These are phyloP conservation scores for Coffea canephora DNA, from an alignment of 257 asterid genomes.

Conservation along the genomic window DNA sequence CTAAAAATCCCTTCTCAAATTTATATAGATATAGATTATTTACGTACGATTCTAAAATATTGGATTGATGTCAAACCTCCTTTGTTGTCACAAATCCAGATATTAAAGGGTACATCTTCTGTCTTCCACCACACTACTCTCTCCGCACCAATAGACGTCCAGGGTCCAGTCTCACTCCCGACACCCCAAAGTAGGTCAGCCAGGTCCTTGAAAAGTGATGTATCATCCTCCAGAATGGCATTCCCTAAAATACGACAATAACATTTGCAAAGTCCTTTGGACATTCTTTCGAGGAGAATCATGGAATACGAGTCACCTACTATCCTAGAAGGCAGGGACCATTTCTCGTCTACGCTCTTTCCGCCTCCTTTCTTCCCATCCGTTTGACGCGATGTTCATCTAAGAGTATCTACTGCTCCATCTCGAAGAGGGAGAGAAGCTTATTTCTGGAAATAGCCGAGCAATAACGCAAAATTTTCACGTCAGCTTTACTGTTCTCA, in stretches of 20 bases:
- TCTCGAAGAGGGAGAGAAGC: conserved; percentile 18
- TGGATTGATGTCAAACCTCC: neutral
- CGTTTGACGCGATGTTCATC: conserved; percentile 47
- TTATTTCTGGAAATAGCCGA: conserved; percentile 25
- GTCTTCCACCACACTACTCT: conserved; percentile 3
- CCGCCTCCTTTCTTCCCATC: conserved; percentile 57
- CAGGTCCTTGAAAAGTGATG: conserved; percentile 12
- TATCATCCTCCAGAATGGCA: conserved; percentile 11
- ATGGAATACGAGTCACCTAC: no score
- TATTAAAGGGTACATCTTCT: neutral
- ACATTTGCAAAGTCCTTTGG: no score
- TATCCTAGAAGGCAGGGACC: conserved; percentile 33
- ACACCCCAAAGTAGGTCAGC: neutral
- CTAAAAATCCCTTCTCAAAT: no score
- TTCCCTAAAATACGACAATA: no score
- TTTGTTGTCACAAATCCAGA: neutral
- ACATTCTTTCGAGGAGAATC: no score
- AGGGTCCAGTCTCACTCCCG: conserved; percentile 4
- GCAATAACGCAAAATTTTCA: conserved; percentile 32
- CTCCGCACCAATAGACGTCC: neutral
- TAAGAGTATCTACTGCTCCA: conserved; percentile 38
- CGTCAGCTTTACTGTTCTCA: conserved; percentile 22
- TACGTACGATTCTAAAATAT: neutral
- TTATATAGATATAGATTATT: no score
- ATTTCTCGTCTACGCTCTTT: conserved; percentile 26